Conservation (phyloP, 2,329 filamentous ascomycete genomes). For the Bertia moriformis region DNA sequence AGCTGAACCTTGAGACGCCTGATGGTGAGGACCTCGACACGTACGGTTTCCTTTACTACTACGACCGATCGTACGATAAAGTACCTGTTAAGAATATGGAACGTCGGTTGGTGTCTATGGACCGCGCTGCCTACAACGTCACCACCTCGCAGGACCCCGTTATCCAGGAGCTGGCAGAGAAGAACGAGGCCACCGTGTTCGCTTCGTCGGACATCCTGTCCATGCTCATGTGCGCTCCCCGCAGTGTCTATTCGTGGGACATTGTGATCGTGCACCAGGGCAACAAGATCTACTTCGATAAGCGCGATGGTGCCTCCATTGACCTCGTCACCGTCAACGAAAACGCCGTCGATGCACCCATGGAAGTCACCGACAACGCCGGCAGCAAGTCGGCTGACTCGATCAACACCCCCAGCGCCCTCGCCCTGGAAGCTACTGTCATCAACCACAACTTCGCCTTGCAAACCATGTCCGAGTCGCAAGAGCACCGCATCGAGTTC, state of each 20-base stretch:
- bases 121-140: conserved; percentile 94
- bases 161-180: conserved; percentile 91
- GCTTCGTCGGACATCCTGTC: conserved; percentile 93
- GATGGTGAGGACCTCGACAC: conserved; percentile 89
- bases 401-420: conserved; percentile 83
- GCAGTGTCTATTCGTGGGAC: conserved; percentile 97
- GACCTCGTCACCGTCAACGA: conserved; percentile 99
- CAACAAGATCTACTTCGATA: conserved; percentile 97
- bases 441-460: conserved; percentile 99
- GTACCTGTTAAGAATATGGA: conserved; percentile 76
- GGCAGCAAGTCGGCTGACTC: conserved; percentile 86
- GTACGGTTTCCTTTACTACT: conserved; percentile 97
- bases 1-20: conserved; percentile 88
- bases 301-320: conserved; percentile 84
- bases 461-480: conserved; percentile 78
- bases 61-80: conserved; percentile 92
- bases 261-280: conserved; percentile 84
- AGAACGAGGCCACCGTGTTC: conserved; percentile 91
- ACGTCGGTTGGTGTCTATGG: conserved; percentile 73
- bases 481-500: conserved; percentile 69
- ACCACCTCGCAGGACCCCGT: conserved; percentile 91
- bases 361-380: conserved; percentile 62
- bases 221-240: conserved; percentile 97
- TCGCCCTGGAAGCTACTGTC: conserved; percentile 94
- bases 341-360: conserved; percentile 86